Conservation (phyloP, 257 asterid species). For the Anisodus tanguticus region DNA sequence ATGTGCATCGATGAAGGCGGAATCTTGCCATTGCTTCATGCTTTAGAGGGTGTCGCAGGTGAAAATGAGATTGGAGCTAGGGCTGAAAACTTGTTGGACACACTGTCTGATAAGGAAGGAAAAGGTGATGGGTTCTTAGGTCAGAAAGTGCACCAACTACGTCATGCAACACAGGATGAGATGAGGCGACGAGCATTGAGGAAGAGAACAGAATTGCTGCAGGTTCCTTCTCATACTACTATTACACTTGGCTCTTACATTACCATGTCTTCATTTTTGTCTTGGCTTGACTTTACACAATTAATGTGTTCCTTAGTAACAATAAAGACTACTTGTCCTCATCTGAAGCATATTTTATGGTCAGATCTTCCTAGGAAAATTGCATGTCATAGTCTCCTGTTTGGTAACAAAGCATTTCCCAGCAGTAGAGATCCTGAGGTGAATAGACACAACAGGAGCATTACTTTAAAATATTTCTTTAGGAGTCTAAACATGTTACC, state of each 20-base stretch:
- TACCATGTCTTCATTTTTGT: constrained; percentile 15
- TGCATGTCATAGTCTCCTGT: constrained; percentile 22
- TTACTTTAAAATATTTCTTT: neutral
- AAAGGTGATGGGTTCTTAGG: constrained; percentile 81
- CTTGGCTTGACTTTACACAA: neutral
- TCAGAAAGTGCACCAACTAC: constrained; percentile 75
- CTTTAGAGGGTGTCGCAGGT: constrained; percentile 93
- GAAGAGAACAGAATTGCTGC: constrained; percentile 86
- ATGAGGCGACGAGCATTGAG: constrained; percentile 91
- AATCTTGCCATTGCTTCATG: constrained; percentile 83
- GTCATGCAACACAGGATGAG: constrained; percentile 93
- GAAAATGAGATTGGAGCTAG: constrained; percentile 97
- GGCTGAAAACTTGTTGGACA: constrained; percentile 98
- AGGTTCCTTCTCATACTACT: constrained; percentile 49
- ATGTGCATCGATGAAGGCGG: constrained; percentile 83
- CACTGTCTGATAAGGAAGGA: constrained; percentile 87
- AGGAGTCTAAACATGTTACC: constrained; percentile 12
- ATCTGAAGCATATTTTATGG: constrained; percentile 23
- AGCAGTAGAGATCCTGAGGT: neutral
- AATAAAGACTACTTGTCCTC: neutral
- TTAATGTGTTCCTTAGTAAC: constrained; percentile 5
- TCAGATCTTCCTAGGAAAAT: neutral
- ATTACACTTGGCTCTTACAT: neutral
- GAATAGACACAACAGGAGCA: neutral
- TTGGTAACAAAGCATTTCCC: neutral